phyloP scores from a whole-genome alignment of 345 rosid species.

The Brassica cretica region DNA sequence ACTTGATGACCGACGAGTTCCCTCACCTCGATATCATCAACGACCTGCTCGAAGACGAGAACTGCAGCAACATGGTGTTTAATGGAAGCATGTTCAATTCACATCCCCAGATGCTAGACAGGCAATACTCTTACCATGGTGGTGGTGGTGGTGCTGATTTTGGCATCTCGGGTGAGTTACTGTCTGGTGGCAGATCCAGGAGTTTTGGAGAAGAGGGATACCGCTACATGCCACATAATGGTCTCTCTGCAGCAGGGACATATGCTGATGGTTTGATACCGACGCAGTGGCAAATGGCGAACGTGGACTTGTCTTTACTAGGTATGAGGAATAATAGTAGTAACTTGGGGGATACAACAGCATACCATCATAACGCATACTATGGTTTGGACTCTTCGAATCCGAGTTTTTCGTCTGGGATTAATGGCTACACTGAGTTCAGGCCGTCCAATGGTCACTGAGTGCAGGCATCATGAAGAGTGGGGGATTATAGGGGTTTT shows the following conservation, averaged over 20 bases:
- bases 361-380: slow-evolving; percentile 20
- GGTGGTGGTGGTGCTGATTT: slow-evolving; percentile 41
- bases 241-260: neutral
- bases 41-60: slow-evolving; percentile 94
- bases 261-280: slow-evolving; percentile 29
- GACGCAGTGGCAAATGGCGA: slow-evolving; percentile 66
- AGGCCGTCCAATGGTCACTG: slow-evolving; percentile 74
- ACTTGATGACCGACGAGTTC: slow-evolving; percentile 68
- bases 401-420: slow-evolving; percentile 52
- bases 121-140: slow-evolving; percentile 58
- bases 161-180: slow-evolving; percentile 50
- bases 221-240: slow-evolving; percentile 37
- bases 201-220: slow-evolving; percentile 58
- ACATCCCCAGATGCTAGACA: slow-evolving; percentile 47
- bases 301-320: slow-evolving; percentile 58
- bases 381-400: neutral
- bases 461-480: slow-evolving; percentile 17
- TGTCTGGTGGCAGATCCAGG: slow-evolving; percentile 52
- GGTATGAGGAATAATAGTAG: slow-evolving; percentile 49
- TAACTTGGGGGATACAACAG: slow-evolving; percentile 42
- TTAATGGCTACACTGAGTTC: slow-evolving; percentile 63
- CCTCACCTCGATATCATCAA: slow-evolving; percentile 98
- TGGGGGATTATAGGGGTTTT: neutral
- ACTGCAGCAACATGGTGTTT: slow-evolving; percentile 44
- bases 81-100: slow-evolving; percentile 33